Percentiles rank a stretch among this genome's conserved stretches.
Conservation (phyloP, 1,284 basidiomycete genomes). For the Tilletia horrida region DNA sequence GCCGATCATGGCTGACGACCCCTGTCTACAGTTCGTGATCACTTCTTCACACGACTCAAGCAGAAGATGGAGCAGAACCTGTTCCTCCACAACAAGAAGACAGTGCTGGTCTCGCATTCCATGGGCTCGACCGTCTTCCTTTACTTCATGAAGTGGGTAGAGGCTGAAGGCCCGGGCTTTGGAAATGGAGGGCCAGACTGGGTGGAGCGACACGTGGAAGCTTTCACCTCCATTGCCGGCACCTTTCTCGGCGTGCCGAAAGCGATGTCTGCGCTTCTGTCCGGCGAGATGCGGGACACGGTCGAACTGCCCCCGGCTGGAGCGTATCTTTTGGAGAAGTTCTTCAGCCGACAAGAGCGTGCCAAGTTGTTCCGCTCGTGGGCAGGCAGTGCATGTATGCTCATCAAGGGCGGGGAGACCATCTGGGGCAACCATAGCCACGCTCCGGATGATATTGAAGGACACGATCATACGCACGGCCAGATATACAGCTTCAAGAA, state of each 20-base stretch:
- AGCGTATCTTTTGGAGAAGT: constrained; percentile 65
- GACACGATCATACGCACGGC: constrained; percentile 27
- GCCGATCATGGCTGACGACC: too few species aligned
- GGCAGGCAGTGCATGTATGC: constrained; percentile 77
- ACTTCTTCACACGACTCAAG: constrained; percentile 86
- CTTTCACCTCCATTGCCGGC: constrained; percentile 68
- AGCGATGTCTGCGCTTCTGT: constrained; percentile 91
- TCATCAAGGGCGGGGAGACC: constrained; percentile 73
- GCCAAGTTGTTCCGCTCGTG: constrained; percentile 88
- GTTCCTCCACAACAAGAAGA: constrained; percentile 71
- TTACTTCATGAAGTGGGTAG: constrained; percentile 77
- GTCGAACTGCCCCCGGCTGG: constrained; percentile 85
- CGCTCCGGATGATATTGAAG: constrained; percentile 45
- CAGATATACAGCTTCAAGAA: constrained; percentile 55
- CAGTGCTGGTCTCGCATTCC: constrained; percentile 77
- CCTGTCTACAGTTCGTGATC: constrained; percentile 67
- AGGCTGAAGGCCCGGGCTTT: constrained; percentile 67
- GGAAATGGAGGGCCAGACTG: constrained; percentile 83
- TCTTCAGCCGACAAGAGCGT: constrained; percentile 81
- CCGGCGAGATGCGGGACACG: constrained; percentile 83
- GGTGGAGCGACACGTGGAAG: constrained; percentile 71
- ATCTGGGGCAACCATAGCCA: constrained; percentile 74
- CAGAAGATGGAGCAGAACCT: constrained; percentile 77
- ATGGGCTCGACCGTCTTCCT: constrained; percentile 55
- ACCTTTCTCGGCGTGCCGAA: constrained; percentile 77